Conservation (phyloP, 108 stramenopile genomes). For the Skeletonema grethae region DNA sequence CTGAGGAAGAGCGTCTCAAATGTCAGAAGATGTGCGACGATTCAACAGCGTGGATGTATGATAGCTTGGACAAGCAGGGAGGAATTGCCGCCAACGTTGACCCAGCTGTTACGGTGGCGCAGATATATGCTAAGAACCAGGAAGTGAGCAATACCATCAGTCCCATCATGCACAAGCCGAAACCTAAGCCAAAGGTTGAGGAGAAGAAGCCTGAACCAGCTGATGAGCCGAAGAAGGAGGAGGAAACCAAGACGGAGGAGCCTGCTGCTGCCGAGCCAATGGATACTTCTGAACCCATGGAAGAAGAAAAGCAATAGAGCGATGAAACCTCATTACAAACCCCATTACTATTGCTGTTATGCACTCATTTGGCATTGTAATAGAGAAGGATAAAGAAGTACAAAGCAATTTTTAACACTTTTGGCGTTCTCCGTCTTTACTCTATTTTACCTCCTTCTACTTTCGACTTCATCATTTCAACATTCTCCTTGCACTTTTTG, state of each 20-base stretch:
- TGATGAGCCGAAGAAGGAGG: conserved; percentile 54
- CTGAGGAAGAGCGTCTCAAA: conserved; percentile 84
- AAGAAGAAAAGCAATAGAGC: conserved; percentile 12
- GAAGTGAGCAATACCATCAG: conserved; percentile 69
- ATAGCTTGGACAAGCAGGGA: conserved; percentile 91
- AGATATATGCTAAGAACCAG: conserved; percentile 71
- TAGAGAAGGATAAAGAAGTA: not conserved
- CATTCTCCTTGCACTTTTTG: not conserved
- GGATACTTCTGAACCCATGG: conserved; percentile 70
- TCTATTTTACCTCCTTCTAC: not conserved
- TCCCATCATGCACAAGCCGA: conserved; percentile 94
- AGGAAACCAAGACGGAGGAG: conserved; percentile 47
- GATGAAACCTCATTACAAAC: not conserved
- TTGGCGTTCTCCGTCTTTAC: too few species aligned
- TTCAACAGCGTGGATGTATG: conserved; percentile 92
- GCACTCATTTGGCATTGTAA: not conserved
- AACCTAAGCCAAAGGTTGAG: conserved; percentile 76
- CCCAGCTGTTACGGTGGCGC: conserved; percentile 79
- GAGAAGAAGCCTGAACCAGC: conserved; percentile 58
- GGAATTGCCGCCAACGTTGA: conserved; percentile 66
- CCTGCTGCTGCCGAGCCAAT: conserved; percentile 57
- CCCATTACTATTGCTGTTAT: not conserved
- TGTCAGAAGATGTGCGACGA: conserved; percentile 75
- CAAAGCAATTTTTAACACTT: not conserved
- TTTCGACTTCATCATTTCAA: not conserved